Evolutionary conservation across 495 filamentous ascomycete species (phyloP), one percentile per base, ranked within the genome.

Genomic region (Lepraria neglecta): DNA sequence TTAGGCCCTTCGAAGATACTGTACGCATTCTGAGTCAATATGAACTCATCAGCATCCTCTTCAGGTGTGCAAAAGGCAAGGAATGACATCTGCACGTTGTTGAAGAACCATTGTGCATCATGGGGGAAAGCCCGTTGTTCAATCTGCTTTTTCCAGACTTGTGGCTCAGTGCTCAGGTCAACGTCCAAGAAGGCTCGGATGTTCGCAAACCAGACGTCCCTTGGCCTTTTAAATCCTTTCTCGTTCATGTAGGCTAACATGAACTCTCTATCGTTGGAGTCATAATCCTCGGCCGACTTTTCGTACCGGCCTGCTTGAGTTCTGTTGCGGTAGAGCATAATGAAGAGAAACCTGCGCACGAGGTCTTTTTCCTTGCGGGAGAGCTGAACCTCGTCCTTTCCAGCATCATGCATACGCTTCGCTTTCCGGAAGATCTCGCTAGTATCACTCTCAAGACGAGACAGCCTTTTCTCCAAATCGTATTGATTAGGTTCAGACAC

Each of bases 131-230:
- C 75, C n/a, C 66, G 61, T 15, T 72, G 61, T 17, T 15, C 12
- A 1, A 83, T 48, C 12, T 68, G 58, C 15, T 52, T 11, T 15
- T 58, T 43, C 79, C 78, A 82, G 6, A 71, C 57, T 3, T 47
- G 45, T 17, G 4, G n/a, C 6, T 69, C 65, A 0, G 65, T 38
- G 66, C 78, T 75, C 69, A 81, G 77, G 1, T 76, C 67, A 0
- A 79, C 56, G 0, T 80, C 70, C n/a, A 83, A 59, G 28, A 82
- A 77, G 14, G 67, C 65, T 52, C 72, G 71, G n/a, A 84, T 64
- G 28, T 74, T 75, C 21, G 76, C 57, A n/a, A 79, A 74, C 80
- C 80, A 84, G 3, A 83, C 80, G 27, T 81, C 75, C 19, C 73
- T 60, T 0, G 81, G 80, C 21, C 61, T 69, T n/a, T 68, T 67